phyloP scores from a whole-genome alignment of 768 basidiomycete genomes.

The Phlebiopsis gigantea region DNA sequence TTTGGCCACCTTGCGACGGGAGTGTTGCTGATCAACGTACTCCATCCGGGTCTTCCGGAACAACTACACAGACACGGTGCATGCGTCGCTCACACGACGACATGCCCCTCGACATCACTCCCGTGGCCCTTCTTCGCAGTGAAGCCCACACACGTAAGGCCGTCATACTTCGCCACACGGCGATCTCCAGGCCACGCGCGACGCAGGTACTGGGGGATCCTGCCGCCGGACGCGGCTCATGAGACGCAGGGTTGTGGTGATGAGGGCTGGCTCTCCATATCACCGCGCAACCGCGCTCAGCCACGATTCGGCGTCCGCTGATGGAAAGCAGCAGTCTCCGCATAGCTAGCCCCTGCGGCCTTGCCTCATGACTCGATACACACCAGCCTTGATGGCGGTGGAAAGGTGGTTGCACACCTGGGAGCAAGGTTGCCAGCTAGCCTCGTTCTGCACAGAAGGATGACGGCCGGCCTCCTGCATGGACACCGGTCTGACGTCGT shows the following conservation, averaged over 20 bases:
- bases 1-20: slow-evolving; percentile 3
- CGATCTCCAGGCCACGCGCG: neutral
- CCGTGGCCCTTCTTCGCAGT: neutral
- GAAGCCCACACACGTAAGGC: neutral
- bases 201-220: no score
- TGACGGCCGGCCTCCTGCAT: neutral
- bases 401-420: no score
- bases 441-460: neutral
- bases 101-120: neutral
- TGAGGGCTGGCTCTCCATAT: neutral
- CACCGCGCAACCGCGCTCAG: neutral
- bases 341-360: neutral
- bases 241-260: neutral
- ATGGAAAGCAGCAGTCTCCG: neutral
- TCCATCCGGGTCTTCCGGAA: slow-evolving; percentile 2
- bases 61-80: neutral
- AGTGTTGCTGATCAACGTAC: neutral
- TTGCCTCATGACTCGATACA: neutral
- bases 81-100: neutral
- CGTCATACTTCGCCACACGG: neutral
- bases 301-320: neutral
- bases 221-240: neutral
- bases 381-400: neutral
- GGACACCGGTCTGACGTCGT: neutral
- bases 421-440: no score